Conservation (phyloP, 2,329 filamentous ascomycete genomes). For the Neodidymelliopsis sp. region DNA sequence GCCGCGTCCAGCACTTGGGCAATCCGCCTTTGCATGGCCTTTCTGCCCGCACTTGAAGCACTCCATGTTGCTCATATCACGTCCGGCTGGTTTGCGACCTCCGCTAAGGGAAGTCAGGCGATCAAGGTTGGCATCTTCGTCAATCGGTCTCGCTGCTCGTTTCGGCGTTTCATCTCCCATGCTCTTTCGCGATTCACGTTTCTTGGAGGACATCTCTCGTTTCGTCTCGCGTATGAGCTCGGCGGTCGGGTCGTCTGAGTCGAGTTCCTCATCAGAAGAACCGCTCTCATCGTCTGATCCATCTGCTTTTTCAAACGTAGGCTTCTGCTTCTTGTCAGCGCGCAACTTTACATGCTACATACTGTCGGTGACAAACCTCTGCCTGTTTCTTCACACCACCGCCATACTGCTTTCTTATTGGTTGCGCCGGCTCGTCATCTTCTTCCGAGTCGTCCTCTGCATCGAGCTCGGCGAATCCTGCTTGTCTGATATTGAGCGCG, state of each 20-base stretch:
- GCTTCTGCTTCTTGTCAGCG: slow-evolving; percentile 32
- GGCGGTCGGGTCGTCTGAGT: slow-evolving; percentile 53
- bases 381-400: slow-evolving; percentile 55
- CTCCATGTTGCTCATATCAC: slow-evolving; percentile 50
- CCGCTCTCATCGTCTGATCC: slow-evolving; percentile 35
- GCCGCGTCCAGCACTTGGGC: slow-evolving; percentile 52
- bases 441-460: slow-evolving; percentile 48
- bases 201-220: slow-evolving; percentile 54
- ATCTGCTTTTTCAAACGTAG: slow-evolving; percentile 29
- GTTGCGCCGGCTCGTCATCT: slow-evolving; percentile 35
- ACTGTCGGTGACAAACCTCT: slow-evolving; percentile 24
- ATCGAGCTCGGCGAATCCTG: slow-evolving; percentile 64
- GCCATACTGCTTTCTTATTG: slow-evolving; percentile 59
- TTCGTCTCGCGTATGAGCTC: slow-evolving; percentile 56
- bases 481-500: slow-evolving; percentile 63
- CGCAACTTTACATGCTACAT: not conserved
- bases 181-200: slow-evolving; percentile 54
- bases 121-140: slow-evolving; percentile 70
- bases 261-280: slow-evolving; percentile 49
- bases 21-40: slow-evolving; percentile 67
- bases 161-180: slow-evolving; percentile 56
- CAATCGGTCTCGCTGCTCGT: slow-evolving; percentile 67
- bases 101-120: slow-evolving; percentile 64
- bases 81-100: slow-evolving; percentile 37
- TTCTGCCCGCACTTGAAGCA: slow-evolving; percentile 69